Base-by-base conservation (phyloP, 2,329 filamentous ascomycete species). In the Didymella segeticola region DNA sequence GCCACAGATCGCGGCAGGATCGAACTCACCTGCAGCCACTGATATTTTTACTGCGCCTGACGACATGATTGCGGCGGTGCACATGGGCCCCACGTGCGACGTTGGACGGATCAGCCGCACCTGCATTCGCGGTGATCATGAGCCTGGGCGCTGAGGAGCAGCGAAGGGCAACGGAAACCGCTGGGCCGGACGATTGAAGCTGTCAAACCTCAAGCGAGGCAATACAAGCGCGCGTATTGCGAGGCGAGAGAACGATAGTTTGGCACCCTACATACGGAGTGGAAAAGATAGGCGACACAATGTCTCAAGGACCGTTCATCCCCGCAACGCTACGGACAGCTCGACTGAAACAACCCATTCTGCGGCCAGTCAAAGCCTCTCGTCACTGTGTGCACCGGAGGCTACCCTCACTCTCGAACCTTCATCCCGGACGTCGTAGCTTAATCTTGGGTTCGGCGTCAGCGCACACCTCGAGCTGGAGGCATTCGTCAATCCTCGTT, bases 71-170 rank as follows among this genome's bases (percentile, higher is more conserved):
- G 50, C 30, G 43, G 50, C 43, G 37, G 38, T 47, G 50, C 43
- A 17, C 26, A 43, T 38, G 43, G 31, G 31, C 20, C 23, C 43
- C 50, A 47, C 50, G 38, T 47, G 50, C 43, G 11, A 53, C 50
- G 50, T 53, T 37, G 23, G 37, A 53, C 50, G 30, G 50, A 43
- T 53, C 50, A 53, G 50, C 43, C 50, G 50, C 50, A 47, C 43
- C 43, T 53, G 43, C 43, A 42, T 34, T 41, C 22, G 31, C 30
- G 43, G 30, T 53, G 43, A 53, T 37, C 43, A 33, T 22, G 23
- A 25, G 15, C 25, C 17, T 37, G 22, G 31, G 25, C n/a, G 46
- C 9, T 34, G 27, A n/a, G n/a, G 17, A 42, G 29, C 37, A 22
- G 23, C 30, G 33, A 29, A 29, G 27, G 30, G 31, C 34, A 36